Evolutionary conservation across 805 yeast genomes (phyloP).

Genomic region (Saturnispora serradocipensis): DNA sequence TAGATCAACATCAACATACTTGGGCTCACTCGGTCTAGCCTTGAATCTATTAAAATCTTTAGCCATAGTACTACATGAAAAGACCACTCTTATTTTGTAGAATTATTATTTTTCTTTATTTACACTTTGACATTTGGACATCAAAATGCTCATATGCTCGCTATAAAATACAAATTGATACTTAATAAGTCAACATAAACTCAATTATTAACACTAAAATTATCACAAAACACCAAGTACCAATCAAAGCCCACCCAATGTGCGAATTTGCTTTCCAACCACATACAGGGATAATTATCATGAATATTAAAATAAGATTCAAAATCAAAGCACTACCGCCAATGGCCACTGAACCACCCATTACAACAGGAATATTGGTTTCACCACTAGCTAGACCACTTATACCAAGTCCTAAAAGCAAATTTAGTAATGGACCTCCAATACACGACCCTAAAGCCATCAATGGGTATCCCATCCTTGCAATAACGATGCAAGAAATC

Average conservation of each 20-base stretch:
- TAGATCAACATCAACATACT: conserved; percentile 29
- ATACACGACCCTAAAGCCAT: conserved; percentile 95
- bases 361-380: conserved; percentile 20
- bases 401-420: conserved; percentile 71
- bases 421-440: conserved; percentile 81
- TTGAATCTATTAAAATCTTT: conserved; percentile 12
- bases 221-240: conserved; percentile 35
- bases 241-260: conserved; percentile 32
- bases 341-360: conserved; percentile 33
- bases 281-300: conserved; percentile 32
- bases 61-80: background rate
- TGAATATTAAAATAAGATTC: conserved; percentile 28
- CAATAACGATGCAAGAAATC: conserved; percentile 72
- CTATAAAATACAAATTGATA: background rate
- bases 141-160: conserved; percentile 2
- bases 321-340: conserved; percentile 34
- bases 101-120: background rate
- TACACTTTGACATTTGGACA: background rate
- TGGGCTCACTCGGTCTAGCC: conserved; percentile 13
- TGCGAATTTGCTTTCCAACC: conserved; percentile 33
- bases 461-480: conserved; percentile 70
- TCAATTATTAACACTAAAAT: conserved; percentile 24
- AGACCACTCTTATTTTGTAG: background rate
- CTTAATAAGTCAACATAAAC: conserved; percentile 11
- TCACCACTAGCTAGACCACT: conserved; percentile 46